phyloP scores from a whole-genome alignment of 2,329 filamentous ascomycete genomes.

The Emergomyces pasteurianus region DNA sequence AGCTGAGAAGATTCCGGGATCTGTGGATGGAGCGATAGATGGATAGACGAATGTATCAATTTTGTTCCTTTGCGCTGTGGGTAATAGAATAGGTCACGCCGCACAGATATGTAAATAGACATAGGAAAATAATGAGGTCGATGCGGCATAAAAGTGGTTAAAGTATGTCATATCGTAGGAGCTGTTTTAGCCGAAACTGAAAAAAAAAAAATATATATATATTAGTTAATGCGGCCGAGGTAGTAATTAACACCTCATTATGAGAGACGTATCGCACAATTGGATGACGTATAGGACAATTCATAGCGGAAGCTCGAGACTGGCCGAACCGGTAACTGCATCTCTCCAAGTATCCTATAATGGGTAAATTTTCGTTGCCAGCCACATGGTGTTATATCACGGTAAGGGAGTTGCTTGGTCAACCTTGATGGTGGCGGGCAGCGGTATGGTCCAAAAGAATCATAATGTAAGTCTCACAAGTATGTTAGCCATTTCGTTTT shows the following conservation, averaged over 20 bases:
- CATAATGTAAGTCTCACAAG: conserved; percentile 1
- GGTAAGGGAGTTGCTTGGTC: neutral
- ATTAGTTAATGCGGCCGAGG: neutral
- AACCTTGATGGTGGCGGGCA: neutral
- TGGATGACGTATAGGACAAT: conserved; percentile 1
- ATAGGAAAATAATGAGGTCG: conserved; percentile 4
- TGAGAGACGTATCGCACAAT: neutral
- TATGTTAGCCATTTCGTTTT: conserved; percentile 5
- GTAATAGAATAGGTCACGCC: neutral
- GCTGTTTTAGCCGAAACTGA: neutral
- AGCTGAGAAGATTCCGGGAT: neutral
- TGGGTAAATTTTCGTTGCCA: neutral
- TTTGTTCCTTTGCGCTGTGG: neutral
- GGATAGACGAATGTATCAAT: neutral
- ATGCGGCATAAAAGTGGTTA: neutral
- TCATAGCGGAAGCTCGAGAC: neutral
- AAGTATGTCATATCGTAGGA: conserved; percentile 6
- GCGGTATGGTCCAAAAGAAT: neutral
- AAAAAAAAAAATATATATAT: neutral
- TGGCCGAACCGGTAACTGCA: neutral
- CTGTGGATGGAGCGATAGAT: neutral
- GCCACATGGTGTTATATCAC: neutral
- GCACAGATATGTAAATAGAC: neutral
- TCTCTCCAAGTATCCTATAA: neutral
- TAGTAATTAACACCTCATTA: neutral